Evolutionary conservation across 768 basidiomycete species (phyloP), one percentile per base, ranked within the genome.

Genomic region (Plicaturopsis crispa): DNA sequence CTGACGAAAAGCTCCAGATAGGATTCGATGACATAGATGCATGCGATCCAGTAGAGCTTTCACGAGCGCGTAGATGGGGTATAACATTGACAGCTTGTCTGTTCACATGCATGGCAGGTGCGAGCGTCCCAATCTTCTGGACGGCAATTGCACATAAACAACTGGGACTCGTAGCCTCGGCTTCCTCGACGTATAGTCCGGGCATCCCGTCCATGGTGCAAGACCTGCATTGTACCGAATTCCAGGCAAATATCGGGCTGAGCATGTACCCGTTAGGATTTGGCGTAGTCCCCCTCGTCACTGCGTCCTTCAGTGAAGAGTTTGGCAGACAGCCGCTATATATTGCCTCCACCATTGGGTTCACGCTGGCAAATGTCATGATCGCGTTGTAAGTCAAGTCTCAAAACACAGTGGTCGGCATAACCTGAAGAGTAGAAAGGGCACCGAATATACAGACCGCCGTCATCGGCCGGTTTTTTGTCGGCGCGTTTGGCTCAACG

Each of bases 401-500:
- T 14, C 26, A 14, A 8, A 28, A 28, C 26, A 28, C 10, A 14
- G 8, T 28, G 26, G 8, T 28, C 14, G 8, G 14, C 26, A 28
- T 14, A 14, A 8, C 26, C 14, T 28, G 14, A 8, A 14, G 10
- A 8, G 10, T 28, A 8, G 10, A 8, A 28, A 69, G 68, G 17
- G 54, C 67, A 2, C 50, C 59, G 21, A 67, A 71, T 44, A 62
- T 85, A 16, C 69, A 75, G 38, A 78, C 75, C 0, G 78, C 85
- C n/a, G 68, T 82, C 26, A 40, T 80, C 38, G 76, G 69, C 0
- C 71, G 83, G n/a, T 73, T 84, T 43, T 50, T 86, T 1, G 68
- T 74, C 40, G 83, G 83, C 6, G 70, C 70, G 0, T 79, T 77
- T 50, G 80, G 75, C 5, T 82, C 81, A 7, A 83, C 81, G 0